Conservation (phyloP, 257 asterid species). For the Plantago major region DNA sequence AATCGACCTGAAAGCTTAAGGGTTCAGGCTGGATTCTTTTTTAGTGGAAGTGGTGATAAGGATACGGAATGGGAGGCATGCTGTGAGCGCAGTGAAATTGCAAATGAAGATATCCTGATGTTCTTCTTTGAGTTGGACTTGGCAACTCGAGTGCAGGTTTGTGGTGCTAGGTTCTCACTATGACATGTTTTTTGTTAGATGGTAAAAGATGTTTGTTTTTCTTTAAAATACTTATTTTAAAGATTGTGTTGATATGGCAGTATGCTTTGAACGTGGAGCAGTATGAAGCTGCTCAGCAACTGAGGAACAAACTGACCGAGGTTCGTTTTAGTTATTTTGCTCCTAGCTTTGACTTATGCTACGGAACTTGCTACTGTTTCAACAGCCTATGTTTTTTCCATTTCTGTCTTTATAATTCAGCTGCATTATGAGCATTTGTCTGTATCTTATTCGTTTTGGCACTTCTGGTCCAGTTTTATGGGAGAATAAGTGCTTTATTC, state of each 20-base stretch:
- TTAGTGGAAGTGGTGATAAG: slow-evolving; percentile 56
- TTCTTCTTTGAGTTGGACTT: slow-evolving; percentile 92
- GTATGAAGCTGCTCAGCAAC: slow-evolving; percentile 81
- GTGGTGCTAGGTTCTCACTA: slow-evolving; percentile 12
- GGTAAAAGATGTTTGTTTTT: slow-evolving; percentile 6
- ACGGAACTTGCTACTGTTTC: no score
- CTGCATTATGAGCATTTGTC: background rate
- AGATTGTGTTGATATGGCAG: slow-evolving; percentile 41
- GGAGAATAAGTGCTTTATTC: no score
- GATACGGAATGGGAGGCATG: slow-evolving; percentile 57
- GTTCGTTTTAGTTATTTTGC: slow-evolving; percentile 40
- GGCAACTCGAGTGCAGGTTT: slow-evolving; percentile 95
- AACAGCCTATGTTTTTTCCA: background rate
- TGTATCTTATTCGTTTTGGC: background rate
- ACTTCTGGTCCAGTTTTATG: background rate
- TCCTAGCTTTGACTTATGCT: no score
- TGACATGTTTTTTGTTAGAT: slow-evolving; percentile 7
- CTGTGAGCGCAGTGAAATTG: slow-evolving; percentile 82
- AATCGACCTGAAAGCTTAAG: slow-evolving; percentile 42
- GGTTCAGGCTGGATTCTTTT: slow-evolving; percentile 81
- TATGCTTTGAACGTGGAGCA: slow-evolving; percentile 93
- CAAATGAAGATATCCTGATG: slow-evolving; percentile 87
- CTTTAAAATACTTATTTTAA: background rate
- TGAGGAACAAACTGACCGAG: slow-evolving; percentile 91
- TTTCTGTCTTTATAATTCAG: slow-evolving; percentile 1